phyloP scores from a whole-genome alignment of 2,329 filamentous ascomycete genomes.

The Alternaria tenuissima region DNA sequence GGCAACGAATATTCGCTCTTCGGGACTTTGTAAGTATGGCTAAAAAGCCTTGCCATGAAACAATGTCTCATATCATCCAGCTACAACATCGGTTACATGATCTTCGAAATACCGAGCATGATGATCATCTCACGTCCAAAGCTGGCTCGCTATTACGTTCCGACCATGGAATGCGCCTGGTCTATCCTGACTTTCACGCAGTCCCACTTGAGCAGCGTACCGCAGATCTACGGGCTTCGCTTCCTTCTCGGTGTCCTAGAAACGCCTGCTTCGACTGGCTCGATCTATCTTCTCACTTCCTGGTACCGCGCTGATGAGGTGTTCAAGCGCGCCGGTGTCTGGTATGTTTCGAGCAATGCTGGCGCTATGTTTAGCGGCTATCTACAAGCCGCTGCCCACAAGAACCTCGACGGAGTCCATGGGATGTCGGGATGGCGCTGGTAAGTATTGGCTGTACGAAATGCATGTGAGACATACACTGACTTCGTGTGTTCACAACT shows the following conservation, averaged over 20 bases:
- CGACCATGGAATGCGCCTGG: conserved; percentile 47
- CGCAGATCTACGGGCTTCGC: conserved; percentile 45
- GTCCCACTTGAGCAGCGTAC: conserved; percentile 39
- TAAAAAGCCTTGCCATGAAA: not conserved
- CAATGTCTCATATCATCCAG: not conserved
- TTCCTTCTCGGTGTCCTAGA: conserved; percentile 44
- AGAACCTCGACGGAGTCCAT: conserved; percentile 55
- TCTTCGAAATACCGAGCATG: conserved; percentile 45
- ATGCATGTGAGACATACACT: not conserved
- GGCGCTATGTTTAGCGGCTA: conserved; percentile 64
- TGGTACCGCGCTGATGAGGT: conserved; percentile 54
- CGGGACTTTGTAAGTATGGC: conserved; percentile 50
- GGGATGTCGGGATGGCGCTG: conserved; percentile 54
- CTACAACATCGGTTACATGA: conserved; percentile 44
- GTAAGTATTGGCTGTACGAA: conserved; percentile 22
- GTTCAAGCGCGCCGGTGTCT: conserved; percentile 62
- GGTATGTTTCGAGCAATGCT: conserved; percentile 60
- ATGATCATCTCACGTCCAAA: conserved; percentile 46
- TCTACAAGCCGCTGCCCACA: conserved; percentile 61
- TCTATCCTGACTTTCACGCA: conserved; percentile 46
- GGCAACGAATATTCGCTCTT: conserved; percentile 64
- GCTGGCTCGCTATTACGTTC: conserved; percentile 42
- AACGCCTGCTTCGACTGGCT: conserved; percentile 38
- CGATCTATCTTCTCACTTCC: conserved; percentile 38
- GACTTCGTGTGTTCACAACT: conserved; percentile 22